Evolutionary conservation across 164 flowering plant species (phyloP).

Genomic region (Platanus orientalis): DNA sequence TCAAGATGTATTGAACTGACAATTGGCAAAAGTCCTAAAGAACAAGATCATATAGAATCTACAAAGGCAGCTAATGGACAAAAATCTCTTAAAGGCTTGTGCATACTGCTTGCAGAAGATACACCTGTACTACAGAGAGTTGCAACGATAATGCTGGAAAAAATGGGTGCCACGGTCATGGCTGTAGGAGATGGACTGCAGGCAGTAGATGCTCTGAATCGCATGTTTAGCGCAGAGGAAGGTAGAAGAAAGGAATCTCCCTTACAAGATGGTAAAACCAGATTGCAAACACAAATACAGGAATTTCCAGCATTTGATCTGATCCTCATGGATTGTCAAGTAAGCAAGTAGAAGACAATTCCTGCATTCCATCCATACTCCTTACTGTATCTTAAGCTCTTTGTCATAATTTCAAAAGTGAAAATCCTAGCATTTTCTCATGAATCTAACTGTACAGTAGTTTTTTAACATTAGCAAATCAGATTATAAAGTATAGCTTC

Average conservation of each 20-base stretch:
- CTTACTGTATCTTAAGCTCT: neutral
- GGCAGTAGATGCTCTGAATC: conserved; percentile 79
- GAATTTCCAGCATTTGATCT: conserved; percentile 54
- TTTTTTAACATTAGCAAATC: neutral
- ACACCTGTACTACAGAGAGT: conserved; percentile 89
- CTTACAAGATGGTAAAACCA: conserved; percentile 20
- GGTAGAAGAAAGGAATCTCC: conserved; percentile 15
- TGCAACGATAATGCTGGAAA: conserved; percentile 90
- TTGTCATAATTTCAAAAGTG: neutral
- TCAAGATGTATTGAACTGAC: conserved; percentile 12
- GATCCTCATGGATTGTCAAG: conserved; percentile 97
- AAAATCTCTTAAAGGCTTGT: conserved; percentile 64
- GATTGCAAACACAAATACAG: conserved; percentile 21
- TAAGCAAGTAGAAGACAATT: conserved; percentile 24
- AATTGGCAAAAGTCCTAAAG: conserved; percentile 15
- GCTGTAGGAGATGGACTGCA: conserved; percentile 89
- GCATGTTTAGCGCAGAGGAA: conserved; percentile 28
- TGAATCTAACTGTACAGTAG: no score
- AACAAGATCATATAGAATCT: conserved; percentile 20
- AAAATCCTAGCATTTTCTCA: neutral
- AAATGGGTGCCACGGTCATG: conserved; percentile 75
- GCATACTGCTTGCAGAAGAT: conserved; percentile 92
- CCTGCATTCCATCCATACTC: neutral
- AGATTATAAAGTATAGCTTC: neutral
- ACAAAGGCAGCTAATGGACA: conserved; percentile 20